Base-by-base conservation (phyloP, 2,329 filamentous ascomycete species). In the Sporothrix brunneoviolacea region DNA sequence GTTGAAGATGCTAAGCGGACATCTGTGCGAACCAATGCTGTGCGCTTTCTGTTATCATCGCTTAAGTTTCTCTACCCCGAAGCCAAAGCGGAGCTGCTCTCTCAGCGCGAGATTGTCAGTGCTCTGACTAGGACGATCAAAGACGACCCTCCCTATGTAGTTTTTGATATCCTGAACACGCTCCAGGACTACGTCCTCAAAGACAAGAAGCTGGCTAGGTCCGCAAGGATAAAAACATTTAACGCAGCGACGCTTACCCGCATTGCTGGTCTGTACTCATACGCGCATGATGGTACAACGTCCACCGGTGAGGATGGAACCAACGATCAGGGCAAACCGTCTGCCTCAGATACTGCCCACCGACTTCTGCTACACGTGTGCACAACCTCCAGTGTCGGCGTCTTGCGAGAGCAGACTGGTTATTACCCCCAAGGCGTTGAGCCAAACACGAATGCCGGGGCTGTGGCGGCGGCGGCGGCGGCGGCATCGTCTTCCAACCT, bases 31-130 rank as follows among this genome's bases (percentile, higher is more conserved):
- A 88, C 88, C 2, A 89, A 91, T 61, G 86, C 91, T 8, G 76
- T 95, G 48, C 80, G 85, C 36, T 91, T 95, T 64, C 72, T 96
- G 30, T 69, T 96, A 53, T 82, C 84, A 21, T 83, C 88, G 55
- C 71, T 98, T 55, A 88, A 83, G 61, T 87, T 88, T 59, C 77
- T 96, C 51, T 82, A 87, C 55, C 73, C 83, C 5, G 81, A 86
- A 54, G 83, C 84, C 13, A 95, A 94, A 67, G 82, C 77, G 21
- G 91, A 95, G 60, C 77, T 98, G 5, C 70, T 98, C 72, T 84
- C 83, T 32, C 88, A 94, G 61, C 78, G 80, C 55, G 84, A 85
- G 55, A 70, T 90, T 16, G 76, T 86, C 24, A 76, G 79, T 48
- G 78, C 82, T 24, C 70, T 96, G 28, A 86, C 93, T 42, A 86